phyloP scores from a whole-genome alignment of 305 asterid genomes.

The Solanum hybrid region DNA sequence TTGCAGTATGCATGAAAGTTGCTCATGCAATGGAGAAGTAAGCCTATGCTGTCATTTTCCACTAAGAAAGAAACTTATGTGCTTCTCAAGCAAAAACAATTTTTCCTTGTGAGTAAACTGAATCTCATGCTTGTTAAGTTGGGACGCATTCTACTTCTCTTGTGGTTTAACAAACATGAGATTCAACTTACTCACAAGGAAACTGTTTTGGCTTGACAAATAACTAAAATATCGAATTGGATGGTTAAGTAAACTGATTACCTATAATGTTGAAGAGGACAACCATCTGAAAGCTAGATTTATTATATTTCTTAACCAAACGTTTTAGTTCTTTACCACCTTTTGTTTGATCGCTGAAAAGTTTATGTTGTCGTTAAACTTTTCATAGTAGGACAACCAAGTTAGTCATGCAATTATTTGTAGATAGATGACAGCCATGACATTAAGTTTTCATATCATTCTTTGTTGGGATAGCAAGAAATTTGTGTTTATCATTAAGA shows the following conservation, averaged over 20 bases:
- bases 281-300: background rate
- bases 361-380: background rate
- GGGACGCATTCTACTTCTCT: background rate
- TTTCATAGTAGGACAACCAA: background rate
- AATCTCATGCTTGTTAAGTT: constrained; percentile 46
- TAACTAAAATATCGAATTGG: background rate
- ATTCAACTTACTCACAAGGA: constrained; percentile 28
- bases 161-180: background rate
- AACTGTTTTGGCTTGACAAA: background rate
- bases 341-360: background rate
- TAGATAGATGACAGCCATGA: background rate
- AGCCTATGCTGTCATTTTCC: constrained; percentile 66
- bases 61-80: constrained; percentile 36
- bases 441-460: background rate
- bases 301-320: background rate
- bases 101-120: constrained; percentile 49
- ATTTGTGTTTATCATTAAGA: background rate
- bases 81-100: constrained; percentile 49
- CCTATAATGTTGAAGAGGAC: background rate
- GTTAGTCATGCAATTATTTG: background rate
- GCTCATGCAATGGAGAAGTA: constrained; percentile 59
- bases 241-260: background rate
- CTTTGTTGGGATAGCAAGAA: background rate
- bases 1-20: constrained; percentile 21
- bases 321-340: background rate